phyloP scores from a whole-genome alignment of 225 moss, liverwort and hornwort genomes.

The Marchantia paleacea region DNA sequence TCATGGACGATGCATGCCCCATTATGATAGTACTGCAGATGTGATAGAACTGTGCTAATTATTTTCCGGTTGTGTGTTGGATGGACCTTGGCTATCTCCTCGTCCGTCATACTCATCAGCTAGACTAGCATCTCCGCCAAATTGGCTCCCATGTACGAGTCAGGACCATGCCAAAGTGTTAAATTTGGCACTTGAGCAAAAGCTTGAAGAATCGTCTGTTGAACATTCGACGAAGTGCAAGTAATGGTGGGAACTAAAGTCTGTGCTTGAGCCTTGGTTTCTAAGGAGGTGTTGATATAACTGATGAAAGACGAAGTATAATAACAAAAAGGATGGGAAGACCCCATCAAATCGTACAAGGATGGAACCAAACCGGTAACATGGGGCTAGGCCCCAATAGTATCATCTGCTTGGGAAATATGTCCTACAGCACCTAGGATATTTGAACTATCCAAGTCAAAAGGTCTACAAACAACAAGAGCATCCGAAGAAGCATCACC shows the following conservation, averaged over 20 bases:
- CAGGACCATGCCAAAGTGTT: constrained; percentile 97
- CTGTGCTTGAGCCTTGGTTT: constrained; percentile 95
- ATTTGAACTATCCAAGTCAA: too few relatives aligned
- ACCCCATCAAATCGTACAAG: too few relatives aligned
- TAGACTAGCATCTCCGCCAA: constrained; percentile 83
- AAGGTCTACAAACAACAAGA: too few relatives aligned
- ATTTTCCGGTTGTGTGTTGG: constrained; percentile 67
- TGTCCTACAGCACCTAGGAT: too few relatives aligned
- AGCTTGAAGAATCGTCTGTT: constrained; percentile 94
- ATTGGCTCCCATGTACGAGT: constrained; percentile 98
- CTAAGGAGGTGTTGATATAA: constrained; percentile 89
- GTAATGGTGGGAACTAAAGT: constrained; percentile 94
- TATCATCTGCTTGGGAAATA: too few relatives aligned
- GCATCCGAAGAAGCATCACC: too few relatives aligned
- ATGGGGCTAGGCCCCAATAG: too few relatives aligned
- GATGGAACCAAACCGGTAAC: too few relatives aligned
- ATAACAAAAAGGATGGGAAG: too few relatives aligned
- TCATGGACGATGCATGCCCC: constrained; percentile 94
- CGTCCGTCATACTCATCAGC: constrained; percentile 74
- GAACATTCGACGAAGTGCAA: constrained; percentile 94
- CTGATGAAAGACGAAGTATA: too few relatives aligned
- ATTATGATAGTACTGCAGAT: constrained; percentile 76
- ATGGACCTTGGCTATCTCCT: constrained; percentile 82
- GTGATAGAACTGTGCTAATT: constrained; percentile 62
- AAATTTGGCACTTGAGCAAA: constrained; percentile 86